These are phyloP conservation scores for Aspergillus ochraceus DNA, from an alignment of 2,329 filamentous ascomycete species.

Conservation along the genomic window DNA sequence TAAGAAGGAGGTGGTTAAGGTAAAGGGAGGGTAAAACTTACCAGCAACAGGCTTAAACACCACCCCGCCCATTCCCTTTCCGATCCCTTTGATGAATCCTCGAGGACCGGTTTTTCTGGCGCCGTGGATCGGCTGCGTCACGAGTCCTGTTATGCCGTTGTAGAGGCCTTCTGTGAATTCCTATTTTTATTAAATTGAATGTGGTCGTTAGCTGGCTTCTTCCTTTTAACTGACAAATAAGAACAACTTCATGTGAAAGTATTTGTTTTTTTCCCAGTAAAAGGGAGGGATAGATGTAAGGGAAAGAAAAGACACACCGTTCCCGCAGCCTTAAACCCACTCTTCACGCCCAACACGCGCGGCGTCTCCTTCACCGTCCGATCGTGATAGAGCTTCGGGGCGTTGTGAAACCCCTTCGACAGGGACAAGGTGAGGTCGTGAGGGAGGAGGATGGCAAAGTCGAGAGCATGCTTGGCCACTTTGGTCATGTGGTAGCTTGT, in stretches of 20 bases:
- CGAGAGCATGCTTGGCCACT: slow-evolving; percentile 70
- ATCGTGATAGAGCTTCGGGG: slow-evolving; percentile 81
- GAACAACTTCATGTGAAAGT: too few relatives aligned
- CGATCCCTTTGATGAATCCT: slow-evolving; percentile 76
- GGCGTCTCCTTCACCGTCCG: slow-evolving; percentile 75
- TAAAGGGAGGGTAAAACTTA: slow-evolving; percentile 44
- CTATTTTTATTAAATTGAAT: slow-evolving; percentile 22
- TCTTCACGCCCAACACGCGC: slow-evolving; percentile 74
- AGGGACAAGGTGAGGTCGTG: slow-evolving; percentile 82
- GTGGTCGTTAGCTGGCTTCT: too few relatives aligned
- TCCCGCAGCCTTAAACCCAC: slow-evolving; percentile 73
- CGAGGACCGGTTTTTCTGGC: slow-evolving; percentile 63
- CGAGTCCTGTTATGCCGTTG: slow-evolving; percentile 77
- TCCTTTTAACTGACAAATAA: too few relatives aligned
- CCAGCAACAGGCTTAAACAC: slow-evolving; percentile 80
- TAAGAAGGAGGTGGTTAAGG: too few relatives aligned
- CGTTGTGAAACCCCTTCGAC: slow-evolving; percentile 84
- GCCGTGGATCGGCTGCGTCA: slow-evolving; percentile 74
- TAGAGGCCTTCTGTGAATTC: slow-evolving; percentile 76
- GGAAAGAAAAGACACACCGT: slow-evolving; percentile 48
- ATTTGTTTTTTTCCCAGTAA: too few relatives aligned
- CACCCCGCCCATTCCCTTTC: slow-evolving; percentile 78
- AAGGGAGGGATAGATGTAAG: neutral
- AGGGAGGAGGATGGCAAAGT: slow-evolving; percentile 74
- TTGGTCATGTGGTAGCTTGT: slow-evolving; percentile 65